Base-by-base conservation (phyloP, 495 filamentous ascomycete genomes). In the Monascus purpureus region DNA sequence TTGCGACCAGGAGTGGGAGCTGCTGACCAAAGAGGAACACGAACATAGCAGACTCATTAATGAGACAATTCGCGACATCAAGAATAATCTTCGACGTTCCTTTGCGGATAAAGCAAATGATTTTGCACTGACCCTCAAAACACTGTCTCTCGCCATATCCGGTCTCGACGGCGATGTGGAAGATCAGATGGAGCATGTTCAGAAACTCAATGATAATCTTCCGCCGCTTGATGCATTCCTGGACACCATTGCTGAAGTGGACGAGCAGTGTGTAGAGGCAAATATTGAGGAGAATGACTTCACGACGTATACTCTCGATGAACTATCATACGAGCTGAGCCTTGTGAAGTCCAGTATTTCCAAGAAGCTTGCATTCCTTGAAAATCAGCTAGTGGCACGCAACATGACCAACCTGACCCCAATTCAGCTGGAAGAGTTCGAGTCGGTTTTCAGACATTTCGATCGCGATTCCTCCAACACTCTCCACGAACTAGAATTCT, bases 261-360 rank as follows among this genome's bases (percentile, higher is more conserved):
- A 92, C 43, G 69, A 72, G 42, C 84, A 93, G 55, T 96, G 92
- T 50, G 73, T 74, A 25, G 87, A 97, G 63, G 90, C 90, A 27
- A 96, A 96, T 52, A 93, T 95, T 28, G 90, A 97, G 54, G 90
- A 97, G 50, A 97, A 97, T 53, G 90, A 97, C 55, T 94, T 88
- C 58, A 97, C 90, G 4, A 94, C 88, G 2, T 95, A 94, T 59
- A 92, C 85, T 8, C 83, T 94, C 46, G 90, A 97, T 50, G 90
- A 97, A 52, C 70, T 97, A 13, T 75, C 74, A 28, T 97, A 97
- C 65, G 90, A 97, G 51, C 68, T 95, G 23, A 81, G 81, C 4
- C 68, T 97, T 3, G 90, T 95, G 17, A 82, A 81, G 37, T 77
- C 80, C 11, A 87, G 80, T 17, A 90, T 97, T 25, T 75, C 80